A percentile compares a stretch with the other conserved stretches of the same genome.
These are phyloP conservation scores for Begonia masoniana DNA, from an alignment of 306 rosid species.

Conservation along the genomic window DNA sequence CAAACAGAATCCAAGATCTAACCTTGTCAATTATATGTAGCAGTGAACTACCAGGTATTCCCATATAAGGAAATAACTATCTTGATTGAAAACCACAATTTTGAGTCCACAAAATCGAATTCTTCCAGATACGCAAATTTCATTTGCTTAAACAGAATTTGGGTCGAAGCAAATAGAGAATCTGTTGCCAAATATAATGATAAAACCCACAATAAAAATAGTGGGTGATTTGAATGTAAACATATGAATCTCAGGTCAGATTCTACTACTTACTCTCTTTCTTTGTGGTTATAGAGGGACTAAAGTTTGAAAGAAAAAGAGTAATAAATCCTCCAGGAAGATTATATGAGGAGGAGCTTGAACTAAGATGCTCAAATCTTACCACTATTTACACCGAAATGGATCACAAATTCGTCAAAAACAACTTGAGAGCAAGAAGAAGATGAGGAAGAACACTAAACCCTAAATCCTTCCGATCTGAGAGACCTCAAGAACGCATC, in stretches of 20 bases:
- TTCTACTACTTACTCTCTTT: conserved; percentile 13
- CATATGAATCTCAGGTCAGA: conserved; percentile 12
- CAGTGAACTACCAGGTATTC: conserved; percentile 81
- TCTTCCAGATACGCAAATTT: too few relatives aligned
- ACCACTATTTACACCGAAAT: conserved; percentile 39
- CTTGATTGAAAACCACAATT: conserved; percentile 19
- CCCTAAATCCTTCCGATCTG: conserved; percentile 30
- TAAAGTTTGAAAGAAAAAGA: conserved; percentile 5
- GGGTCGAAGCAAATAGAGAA: too few relatives aligned
- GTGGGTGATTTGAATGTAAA: conserved; percentile 35
- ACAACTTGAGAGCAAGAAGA: conserved; percentile 9
- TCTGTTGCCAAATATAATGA: conserved; percentile 18
- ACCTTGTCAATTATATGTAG: conserved; percentile 57
- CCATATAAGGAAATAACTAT: conserved; percentile 49
- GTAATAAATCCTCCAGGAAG: conserved; percentile 44
- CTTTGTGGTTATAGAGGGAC: conserved; percentile 11
- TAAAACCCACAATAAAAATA: conserved; percentile 54
- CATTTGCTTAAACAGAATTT: too few relatives aligned
- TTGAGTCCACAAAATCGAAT: conserved; percentile 17
- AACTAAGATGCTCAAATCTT: conserved; percentile 14
- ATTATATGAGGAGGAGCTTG: conserved; percentile 33
- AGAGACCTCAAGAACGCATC: conserved; percentile 42
- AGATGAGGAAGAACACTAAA: neutral
- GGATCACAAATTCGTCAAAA: conserved; percentile 13
- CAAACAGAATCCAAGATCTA: conserved; percentile 55